phyloP scores from a whole-genome alignment of 495 filamentous ascomycete species.

The Evernia prunastri region DNA sequence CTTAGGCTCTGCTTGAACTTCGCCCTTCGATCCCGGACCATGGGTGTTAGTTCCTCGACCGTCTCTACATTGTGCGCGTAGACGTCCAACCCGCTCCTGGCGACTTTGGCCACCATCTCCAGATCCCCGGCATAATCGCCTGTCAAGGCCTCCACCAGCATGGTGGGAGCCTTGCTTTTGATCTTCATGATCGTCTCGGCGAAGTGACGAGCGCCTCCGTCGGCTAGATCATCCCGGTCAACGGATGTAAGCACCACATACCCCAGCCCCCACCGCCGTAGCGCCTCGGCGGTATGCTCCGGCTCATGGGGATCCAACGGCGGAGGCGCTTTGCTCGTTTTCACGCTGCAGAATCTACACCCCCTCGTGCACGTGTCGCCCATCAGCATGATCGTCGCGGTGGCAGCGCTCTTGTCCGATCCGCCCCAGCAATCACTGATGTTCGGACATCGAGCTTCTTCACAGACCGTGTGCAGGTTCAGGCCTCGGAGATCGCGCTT shows the following conservation, averaged over 20 bases:
- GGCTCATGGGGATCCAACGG: slow-evolving; percentile 94
- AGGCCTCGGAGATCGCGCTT: slow-evolving; percentile 87
- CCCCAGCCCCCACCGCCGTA: slow-evolving; percentile 86
- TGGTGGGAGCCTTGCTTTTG: slow-evolving; percentile 77
- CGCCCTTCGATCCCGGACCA: slow-evolving; percentile 82
- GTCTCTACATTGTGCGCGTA: slow-evolving; percentile 98
- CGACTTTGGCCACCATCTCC: slow-evolving; percentile 76
- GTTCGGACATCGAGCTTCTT: slow-evolving; percentile 95
- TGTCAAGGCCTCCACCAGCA: slow-evolving; percentile 92
- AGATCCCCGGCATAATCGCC: slow-evolving; percentile 80
- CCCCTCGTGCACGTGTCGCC: slow-evolving; percentile 96
- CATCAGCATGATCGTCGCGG: slow-evolving; percentile 99
- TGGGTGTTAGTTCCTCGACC: slow-evolving; percentile 80
- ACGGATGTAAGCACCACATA: slow-evolving; percentile 94
- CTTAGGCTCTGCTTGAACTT: slow-evolving; percentile 78
- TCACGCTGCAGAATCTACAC: slow-evolving; percentile 94
- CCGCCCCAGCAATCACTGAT: slow-evolving; percentile 98
- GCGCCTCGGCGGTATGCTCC: slow-evolving; percentile 90
- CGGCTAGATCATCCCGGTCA: slow-evolving; percentile 83
- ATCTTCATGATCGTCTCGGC: slow-evolving; percentile 92
- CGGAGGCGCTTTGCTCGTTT: slow-evolving; percentile 70
- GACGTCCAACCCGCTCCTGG: slow-evolving; percentile 83
- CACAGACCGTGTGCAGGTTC: slow-evolving; percentile 90
- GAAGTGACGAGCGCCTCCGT: slow-evolving; percentile 86
- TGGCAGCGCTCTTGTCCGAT: slow-evolving; percentile 76